phyloP scores from a whole-genome alignment of 305 asterid species.

The Fraxinus floribunda region DNA sequence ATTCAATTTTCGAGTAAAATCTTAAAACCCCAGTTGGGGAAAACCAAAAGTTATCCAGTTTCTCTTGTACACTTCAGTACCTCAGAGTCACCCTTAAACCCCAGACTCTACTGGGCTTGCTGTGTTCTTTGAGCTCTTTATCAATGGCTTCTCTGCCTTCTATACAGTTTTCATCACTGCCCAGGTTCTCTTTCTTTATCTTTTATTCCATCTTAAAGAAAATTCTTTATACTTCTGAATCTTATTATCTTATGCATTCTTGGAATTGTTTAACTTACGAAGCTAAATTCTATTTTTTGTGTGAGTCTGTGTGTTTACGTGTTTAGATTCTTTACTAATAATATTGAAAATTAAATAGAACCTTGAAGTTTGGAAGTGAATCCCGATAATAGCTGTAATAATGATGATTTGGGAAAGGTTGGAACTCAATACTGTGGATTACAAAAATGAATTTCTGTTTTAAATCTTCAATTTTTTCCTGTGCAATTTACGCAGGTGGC shows the following conservation, averaged over 20 bases:
- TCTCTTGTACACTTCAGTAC: slow-evolving; percentile 8
- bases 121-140: slow-evolving; percentile 21
- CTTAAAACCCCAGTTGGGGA: slow-evolving; percentile 11
- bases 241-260: slow-evolving; percentile 7
- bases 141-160: slow-evolving; percentile 68
- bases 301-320: background rate
- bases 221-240: background rate
- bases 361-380: slow-evolving; percentile 9
- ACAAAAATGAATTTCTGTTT: background rate
- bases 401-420: background rate
- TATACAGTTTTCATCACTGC: slow-evolving; percentile 51
- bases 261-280: background rate
- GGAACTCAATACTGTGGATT: background rate
- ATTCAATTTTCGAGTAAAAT: background rate
- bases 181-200: slow-evolving; percentile 61
- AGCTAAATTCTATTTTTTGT: slow-evolving; percentile 2
- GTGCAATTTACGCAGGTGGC: slow-evolving; percentile 57
- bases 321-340: background rate
- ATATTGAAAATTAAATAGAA: background rate
- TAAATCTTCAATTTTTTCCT: slow-evolving; percentile 4
- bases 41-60: slow-evolving; percentile 26
- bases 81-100: slow-evolving; percentile 32
- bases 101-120: slow-evolving; percentile 11
- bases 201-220: background rate
- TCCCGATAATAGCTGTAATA: background rate